A percentile compares a stretch with the other conserved stretches of the same genome.
phyloP scores from a whole-genome alignment of 2,329 filamentous ascomycete genomes.

The Tolypocladium album region DNA sequence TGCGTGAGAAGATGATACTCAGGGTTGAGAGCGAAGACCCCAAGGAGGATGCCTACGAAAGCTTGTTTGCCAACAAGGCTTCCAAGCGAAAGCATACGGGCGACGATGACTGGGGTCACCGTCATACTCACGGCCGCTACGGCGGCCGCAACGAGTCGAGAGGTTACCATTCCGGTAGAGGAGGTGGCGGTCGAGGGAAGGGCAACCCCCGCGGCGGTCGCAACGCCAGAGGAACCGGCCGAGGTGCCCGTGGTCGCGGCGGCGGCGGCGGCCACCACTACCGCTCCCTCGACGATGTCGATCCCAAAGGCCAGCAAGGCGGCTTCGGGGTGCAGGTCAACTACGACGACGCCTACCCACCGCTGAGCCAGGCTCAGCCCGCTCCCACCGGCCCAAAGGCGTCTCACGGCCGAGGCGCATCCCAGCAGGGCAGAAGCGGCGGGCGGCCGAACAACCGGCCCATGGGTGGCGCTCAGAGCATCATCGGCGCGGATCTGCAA shows the following conservation, averaged over 20 bases:
- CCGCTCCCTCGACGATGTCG: slow-evolving; percentile 57
- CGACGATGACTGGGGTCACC: slow-evolving; percentile 29
- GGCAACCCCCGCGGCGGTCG: slow-evolving; percentile 27
- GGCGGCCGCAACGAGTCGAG: slow-evolving; percentile 29
- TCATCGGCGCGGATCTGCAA: slow-evolving; percentile 23
- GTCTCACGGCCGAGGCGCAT: background rate
- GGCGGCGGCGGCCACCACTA: slow-evolving; percentile 45
- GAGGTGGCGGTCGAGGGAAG: slow-evolving; percentile 21
- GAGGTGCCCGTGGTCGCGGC: slow-evolving; percentile 32
- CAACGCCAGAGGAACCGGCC: slow-evolving; percentile 29
- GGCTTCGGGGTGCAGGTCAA: slow-evolving; percentile 31
- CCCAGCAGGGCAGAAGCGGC: slow-evolving; percentile 1
- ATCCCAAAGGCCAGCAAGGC: slow-evolving; percentile 33
- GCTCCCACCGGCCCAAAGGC: slow-evolving; percentile 6
- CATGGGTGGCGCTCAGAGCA: slow-evolving; percentile 13
- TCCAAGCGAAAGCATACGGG: slow-evolving; percentile 48
- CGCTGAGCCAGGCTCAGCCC: slow-evolving; percentile 11
- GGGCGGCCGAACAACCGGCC: slow-evolving; percentile 11
- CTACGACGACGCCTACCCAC: slow-evolving; percentile 32
- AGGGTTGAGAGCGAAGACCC: slow-evolving; percentile 65
- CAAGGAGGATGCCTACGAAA: slow-evolving; percentile 52
- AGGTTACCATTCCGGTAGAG: slow-evolving; percentile 29
- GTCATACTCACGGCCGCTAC: slow-evolving; percentile 19
- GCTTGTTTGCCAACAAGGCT: slow-evolving; percentile 47
- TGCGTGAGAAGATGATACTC: slow-evolving; percentile 78